Evolutionary conservation across 805 yeast species (phyloP).

Genomic region (Cyberlindnera maritima): DNA sequence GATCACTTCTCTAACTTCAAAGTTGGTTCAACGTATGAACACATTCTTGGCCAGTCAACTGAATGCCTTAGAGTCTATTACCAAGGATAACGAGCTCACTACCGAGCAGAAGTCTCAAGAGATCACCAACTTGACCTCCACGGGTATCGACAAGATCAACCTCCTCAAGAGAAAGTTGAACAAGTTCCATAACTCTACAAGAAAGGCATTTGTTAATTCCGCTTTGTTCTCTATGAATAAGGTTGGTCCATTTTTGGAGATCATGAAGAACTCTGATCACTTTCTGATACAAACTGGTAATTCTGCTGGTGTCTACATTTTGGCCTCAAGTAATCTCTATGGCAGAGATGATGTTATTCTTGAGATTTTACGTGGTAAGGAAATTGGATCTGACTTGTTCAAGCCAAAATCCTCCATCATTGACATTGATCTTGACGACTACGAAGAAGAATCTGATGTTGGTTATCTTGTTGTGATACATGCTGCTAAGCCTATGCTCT

Average conservation of each 20-base stretch:
- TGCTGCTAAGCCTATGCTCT: conserved; percentile 80
- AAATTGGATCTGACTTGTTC: conserved; percentile 49
- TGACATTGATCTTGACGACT: conserved; percentile 22
- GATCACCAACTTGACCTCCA: conserved; percentile 40
- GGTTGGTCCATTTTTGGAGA: conserved; percentile 49
- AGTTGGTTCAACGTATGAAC: conserved; percentile 65
- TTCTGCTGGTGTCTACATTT: conserved; percentile 71
- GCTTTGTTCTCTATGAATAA: conserved; percentile 55
- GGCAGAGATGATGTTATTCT: conserved; percentile 42
- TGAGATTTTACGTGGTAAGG: conserved; percentile 43
- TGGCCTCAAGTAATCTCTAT: conserved; percentile 58
- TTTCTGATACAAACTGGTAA: conserved; percentile 73
- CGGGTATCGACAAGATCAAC: conserved; percentile 68
- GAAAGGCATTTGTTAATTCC: conserved; percentile 72
- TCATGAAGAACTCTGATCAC: conserved; percentile 65
- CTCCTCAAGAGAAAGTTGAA: conserved; percentile 77
- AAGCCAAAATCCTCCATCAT: conserved; percentile 25
- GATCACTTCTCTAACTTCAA: conserved; percentile 60
- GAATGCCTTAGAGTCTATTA: conserved; percentile 52
- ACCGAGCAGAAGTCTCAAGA: conserved; percentile 31
- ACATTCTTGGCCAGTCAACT: conserved; percentile 72
- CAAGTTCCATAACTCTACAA: conserved; percentile 68
- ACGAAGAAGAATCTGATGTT: conserved; percentile 30
- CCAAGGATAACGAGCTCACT: conserved; percentile 1
- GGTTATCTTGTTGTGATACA: conserved; percentile 73